Conservation (phyloP, 495 filamentous ascomycete species). For the Chaetomidium leptoderma region DNA sequence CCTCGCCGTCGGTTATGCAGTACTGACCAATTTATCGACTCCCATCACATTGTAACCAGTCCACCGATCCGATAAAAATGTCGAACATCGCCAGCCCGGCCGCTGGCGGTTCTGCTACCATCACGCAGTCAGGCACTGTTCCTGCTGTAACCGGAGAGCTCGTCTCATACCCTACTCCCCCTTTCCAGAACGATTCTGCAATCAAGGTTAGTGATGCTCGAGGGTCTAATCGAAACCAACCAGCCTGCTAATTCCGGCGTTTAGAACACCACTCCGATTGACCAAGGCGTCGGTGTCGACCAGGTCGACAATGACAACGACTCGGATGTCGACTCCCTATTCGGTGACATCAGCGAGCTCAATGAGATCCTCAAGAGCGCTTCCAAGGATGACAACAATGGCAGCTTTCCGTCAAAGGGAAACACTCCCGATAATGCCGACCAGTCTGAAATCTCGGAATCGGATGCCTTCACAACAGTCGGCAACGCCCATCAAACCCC, state of each 20-base stretch:
- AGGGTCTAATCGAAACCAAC: neutral
- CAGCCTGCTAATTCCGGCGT: neutral
- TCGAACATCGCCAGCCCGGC: constrained; percentile 2
- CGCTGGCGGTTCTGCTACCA: constrained; percentile 1
- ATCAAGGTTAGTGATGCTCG: neutral
- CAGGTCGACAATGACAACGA: neutral
- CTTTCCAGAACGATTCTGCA: neutral
- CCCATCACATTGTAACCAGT: constrained; percentile 10
- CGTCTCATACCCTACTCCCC: neutral
- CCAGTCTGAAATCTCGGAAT: neutral
- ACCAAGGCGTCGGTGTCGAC: neutral
- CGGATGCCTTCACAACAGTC: neutral
- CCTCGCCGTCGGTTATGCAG: neutral
- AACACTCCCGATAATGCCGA: neutral
- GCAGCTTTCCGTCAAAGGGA: neutral
- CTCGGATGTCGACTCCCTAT: constrained; percentile 10
- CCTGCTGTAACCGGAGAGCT: neutral
- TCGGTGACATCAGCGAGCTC: neutral
- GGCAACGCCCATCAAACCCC: neutral
- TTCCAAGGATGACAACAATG: neutral
- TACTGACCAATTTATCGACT: neutral
- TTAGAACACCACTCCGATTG: neutral
- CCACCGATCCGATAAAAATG: constrained; percentile 4
- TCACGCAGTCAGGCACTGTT: constrained; percentile 12
- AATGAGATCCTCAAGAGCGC: neutral